These are phyloP conservation scores for Fraxinus xanthoxyloides DNA, from an alignment of 305 asterid genomes.

Conservation along the genomic window DNA sequence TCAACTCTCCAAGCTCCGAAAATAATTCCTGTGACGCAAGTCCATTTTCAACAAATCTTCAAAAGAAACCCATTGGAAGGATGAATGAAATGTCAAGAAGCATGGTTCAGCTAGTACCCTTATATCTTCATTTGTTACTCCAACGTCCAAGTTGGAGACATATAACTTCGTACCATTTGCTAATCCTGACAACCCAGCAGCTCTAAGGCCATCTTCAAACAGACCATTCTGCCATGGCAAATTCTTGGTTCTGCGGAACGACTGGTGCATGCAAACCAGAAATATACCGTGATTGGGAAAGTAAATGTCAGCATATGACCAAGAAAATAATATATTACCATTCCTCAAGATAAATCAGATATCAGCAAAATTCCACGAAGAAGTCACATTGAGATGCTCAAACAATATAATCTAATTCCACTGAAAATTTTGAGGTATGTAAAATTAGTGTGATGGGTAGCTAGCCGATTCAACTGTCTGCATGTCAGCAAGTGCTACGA, in stretches of 20 bases:
- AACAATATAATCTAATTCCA: slow-evolving; percentile 50
- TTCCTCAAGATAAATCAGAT: slow-evolving; percentile 64
- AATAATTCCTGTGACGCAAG: slow-evolving; percentile 78
- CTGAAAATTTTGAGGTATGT: slow-evolving; percentile 33
- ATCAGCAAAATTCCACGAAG: slow-evolving; percentile 51
- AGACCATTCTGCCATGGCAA: slow-evolving; percentile 84
- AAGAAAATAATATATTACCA: slow-evolving; percentile 44
- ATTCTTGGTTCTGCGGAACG: slow-evolving; percentile 80
- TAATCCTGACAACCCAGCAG: slow-evolving; percentile 76
- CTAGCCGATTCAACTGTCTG: slow-evolving; percentile 52
- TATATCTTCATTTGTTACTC: slow-evolving; percentile 91
- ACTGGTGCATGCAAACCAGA: slow-evolving; percentile 80
- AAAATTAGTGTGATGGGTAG: slow-evolving; percentile 44
- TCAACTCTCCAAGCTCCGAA: slow-evolving; percentile 82
- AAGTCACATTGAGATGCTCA: slow-evolving; percentile 54
- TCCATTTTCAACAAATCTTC: slow-evolving; percentile 48
- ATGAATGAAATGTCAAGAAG: slow-evolving; percentile 22
- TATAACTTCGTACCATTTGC: slow-evolving; percentile 74
- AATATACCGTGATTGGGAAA: slow-evolving; percentile 54
- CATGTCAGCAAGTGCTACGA: slow-evolving; percentile 61
- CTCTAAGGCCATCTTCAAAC: slow-evolving; percentile 87
- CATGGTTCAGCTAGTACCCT: slow-evolving; percentile 64
- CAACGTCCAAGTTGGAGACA: slow-evolving; percentile 76
- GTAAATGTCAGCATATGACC: slow-evolving; percentile 61
- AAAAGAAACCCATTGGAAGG: slow-evolving; percentile 35